Conservation (phyloP, 2,329 filamentous ascomycete genomes). For the Karstenula rhodostoma region DNA sequence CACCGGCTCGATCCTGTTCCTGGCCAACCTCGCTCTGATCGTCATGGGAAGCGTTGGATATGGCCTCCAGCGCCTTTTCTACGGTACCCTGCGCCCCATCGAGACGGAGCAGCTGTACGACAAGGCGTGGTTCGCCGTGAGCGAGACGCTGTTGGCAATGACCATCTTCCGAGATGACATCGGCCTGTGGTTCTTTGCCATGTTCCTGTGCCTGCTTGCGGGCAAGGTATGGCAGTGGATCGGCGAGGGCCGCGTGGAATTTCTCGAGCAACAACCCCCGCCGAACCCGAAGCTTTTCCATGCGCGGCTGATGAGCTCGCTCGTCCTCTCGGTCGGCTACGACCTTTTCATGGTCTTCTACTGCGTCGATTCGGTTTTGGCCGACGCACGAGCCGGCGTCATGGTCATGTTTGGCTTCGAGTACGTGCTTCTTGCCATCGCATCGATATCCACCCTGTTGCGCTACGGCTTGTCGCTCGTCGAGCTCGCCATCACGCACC, state of each 20-base stretch:
- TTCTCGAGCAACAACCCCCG: conserved; percentile 93
- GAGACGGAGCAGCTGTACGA: conserved; percentile 98
- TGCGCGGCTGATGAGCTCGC: conserved; percentile 77
- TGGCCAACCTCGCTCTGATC: conserved; percentile 89
- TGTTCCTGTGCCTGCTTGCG: conserved; percentile 92
- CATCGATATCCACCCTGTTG: conserved; percentile 78
- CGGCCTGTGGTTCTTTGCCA: conserved; percentile 91
- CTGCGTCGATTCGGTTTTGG: conserved; percentile 81
- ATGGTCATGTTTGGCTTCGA: conserved; percentile 99
- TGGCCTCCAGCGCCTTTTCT: conserved; percentile 87
- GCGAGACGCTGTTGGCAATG: conserved; percentile 96
- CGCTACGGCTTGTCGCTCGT: conserved; percentile 81
- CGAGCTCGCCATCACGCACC: conserved; percentile 77
- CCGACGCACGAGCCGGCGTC: conserved; percentile 92
- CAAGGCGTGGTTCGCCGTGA: conserved; percentile 97
- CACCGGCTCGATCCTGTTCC: conserved; percentile 92
- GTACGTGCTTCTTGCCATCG: conserved; percentile 85
- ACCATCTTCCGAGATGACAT: conserved; percentile 97
- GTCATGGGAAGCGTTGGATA: conserved; percentile 82
- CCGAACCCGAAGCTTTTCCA: conserved; percentile 90
- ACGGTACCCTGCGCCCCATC: conserved; percentile 87
- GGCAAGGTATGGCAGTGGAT: conserved; percentile 99
- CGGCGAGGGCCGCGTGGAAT: conserved; percentile 90
- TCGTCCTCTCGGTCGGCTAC: conserved; percentile 80
- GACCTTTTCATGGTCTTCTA: conserved; percentile 83